Evolutionary conservation across 371 early-diverging fungal species (phyloP).

Genomic region (Lichtheimia ramosa): DNA sequence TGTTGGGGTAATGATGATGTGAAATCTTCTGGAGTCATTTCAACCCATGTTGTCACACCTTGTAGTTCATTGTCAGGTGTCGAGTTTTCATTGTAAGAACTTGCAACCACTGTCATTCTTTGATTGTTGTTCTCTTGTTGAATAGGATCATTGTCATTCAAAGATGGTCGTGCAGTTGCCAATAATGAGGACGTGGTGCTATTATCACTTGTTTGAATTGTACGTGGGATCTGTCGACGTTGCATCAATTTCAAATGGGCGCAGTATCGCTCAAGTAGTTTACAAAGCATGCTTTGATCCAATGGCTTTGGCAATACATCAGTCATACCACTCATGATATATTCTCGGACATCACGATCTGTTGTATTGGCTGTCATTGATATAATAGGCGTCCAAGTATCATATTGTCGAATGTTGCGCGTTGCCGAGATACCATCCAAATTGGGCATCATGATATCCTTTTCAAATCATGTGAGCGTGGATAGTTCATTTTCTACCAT

Average conservation of each 20-base stretch:
- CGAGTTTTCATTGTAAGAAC: no score
- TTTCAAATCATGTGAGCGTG: not conserved
- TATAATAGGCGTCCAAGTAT: slow-evolving; percentile 72
- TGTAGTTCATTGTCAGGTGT: no score
- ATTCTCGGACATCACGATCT: slow-evolving; percentile 20
- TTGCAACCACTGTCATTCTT: not conserved
- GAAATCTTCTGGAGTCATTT: not conserved
- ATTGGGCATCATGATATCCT: slow-evolving; percentile 78
- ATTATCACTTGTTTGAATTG: no score
- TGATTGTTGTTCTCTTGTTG: not conserved
- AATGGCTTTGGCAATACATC: slow-evolving; percentile 14
- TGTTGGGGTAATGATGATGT: not conserved
- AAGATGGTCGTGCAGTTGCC: no score
- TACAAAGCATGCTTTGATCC: slow-evolving; percentile 7
- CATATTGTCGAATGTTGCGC: slow-evolving; percentile 71
- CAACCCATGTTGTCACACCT: no score
- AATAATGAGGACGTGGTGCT: no score
- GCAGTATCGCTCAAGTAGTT: slow-evolving; percentile 15
- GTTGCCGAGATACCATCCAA: slow-evolving; percentile 76
- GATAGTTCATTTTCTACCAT: not conserved
- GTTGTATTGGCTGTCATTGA: slow-evolving; percentile 76
- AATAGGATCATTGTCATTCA: no score
- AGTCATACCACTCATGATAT: slow-evolving; percentile 14
- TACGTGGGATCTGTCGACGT: not conserved
- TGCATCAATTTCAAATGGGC: slow-evolving; percentile 10